A percentile compares a stretch with the other conserved stretches of the same genome.
Evolutionary conservation across 305 asterid genomes (phyloP).

Genomic region (Fraxinus floribunda): DNA sequence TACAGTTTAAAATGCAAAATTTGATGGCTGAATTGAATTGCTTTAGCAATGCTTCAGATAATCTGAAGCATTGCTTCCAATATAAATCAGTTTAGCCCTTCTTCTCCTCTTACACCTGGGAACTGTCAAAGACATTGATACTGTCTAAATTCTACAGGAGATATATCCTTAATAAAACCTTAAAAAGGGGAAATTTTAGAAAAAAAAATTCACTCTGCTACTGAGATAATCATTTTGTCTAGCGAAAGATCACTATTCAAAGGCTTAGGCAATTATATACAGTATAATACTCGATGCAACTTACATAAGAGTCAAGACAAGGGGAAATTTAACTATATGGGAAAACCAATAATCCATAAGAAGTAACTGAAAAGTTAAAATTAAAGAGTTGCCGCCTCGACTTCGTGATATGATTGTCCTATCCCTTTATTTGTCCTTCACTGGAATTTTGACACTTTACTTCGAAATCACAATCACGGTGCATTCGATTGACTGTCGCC

Average conservation of each 20-base stretch:
- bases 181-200: not conserved
- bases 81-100: too few relatives aligned
- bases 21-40: constrained; percentile 47
- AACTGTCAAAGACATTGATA: not conserved
- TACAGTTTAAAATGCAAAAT: too few relatives aligned
- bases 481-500: too few relatives aligned
- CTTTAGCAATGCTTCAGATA: constrained; percentile 36
- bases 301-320: not conserved
- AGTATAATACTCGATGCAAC: not conserved
- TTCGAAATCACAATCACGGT: not conserved
- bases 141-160: not conserved
- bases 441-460: too few relatives aligned
- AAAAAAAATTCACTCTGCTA: too few relatives aligned
- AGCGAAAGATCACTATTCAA: not conserved
- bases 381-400: not conserved
- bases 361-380: not conserved
- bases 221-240: not conserved
- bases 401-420: not conserved
- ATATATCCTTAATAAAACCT: not conserved
- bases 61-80: constrained; percentile 34
- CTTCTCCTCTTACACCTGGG: constrained; percentile 27
- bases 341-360: not conserved
- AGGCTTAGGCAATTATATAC: not conserved
- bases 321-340: not conserved
- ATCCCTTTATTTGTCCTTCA: not conserved